A percentile compares a stretch with the other conserved stretches of the same genome.
These are phyloP conservation scores for Elymus sibiricus DNA, from an alignment of 176 grass and related monocot genomes.

Conservation along the genomic window DNA sequence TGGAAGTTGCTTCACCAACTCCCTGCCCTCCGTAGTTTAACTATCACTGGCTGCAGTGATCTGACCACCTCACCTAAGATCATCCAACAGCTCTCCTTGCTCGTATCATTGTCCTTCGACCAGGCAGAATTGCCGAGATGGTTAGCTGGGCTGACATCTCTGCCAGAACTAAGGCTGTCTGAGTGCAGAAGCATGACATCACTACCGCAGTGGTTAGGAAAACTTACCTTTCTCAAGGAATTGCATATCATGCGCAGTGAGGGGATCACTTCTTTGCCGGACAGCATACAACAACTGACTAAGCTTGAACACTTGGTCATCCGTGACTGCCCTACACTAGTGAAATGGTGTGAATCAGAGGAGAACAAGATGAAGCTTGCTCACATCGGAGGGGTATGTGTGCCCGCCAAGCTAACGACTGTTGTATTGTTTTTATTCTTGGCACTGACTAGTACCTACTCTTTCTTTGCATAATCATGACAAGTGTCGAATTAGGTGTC, in stretches of 20 bases:
- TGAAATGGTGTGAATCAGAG: neutral
- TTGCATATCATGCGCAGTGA: neutral
- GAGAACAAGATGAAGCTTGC: neutral
- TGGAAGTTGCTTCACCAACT: neutral
- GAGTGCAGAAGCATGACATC: too few relatives aligned
- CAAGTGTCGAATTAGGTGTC: neutral
- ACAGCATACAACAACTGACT: neutral
- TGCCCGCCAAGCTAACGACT: neutral
- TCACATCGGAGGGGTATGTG: neutral
- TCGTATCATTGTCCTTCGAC: neutral
- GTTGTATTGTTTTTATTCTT: neutral
- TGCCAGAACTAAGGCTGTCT: neutral
- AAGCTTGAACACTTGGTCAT: neutral
- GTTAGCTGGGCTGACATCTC: neutral
- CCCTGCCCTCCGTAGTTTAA: neutral
- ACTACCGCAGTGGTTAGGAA: neutral
- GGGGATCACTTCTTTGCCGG: neutral
- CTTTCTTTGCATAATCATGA: neutral
- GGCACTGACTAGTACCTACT: neutral
- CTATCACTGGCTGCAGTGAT: neutral
- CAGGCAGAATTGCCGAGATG: neutral
- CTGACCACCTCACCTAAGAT: neutral
- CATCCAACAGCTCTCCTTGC: neutral
- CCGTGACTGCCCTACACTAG: neutral
- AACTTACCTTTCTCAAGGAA: neutral